Conservation (phyloP, 768 basidiomycete species). For the Suillus discolor region DNA sequence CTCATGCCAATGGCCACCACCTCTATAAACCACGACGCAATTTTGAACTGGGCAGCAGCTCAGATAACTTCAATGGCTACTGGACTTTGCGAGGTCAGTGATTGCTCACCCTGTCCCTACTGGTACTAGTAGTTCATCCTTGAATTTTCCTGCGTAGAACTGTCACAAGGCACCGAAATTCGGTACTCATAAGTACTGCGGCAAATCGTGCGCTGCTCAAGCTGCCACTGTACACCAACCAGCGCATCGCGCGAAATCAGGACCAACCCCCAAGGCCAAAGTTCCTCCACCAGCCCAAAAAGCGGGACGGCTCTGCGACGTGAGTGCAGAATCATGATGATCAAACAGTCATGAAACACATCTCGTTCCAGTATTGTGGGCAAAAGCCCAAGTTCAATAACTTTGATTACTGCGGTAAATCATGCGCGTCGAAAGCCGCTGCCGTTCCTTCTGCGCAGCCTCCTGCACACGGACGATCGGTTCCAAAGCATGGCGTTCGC, state of each 20-base stretch:
- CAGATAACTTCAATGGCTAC: slow-evolving; percentile 27
- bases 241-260: slow-evolving; percentile 12
- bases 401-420: slow-evolving; percentile 67
- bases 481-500: slow-evolving; percentile 21
- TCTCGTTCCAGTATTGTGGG: slow-evolving; percentile 44
- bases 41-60: slow-evolving; percentile 5
- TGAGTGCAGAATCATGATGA: slow-evolving; percentile 30
- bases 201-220: slow-evolving; percentile 56
- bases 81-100: slow-evolving; percentile 33
- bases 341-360: slow-evolving; percentile 19
- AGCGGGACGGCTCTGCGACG: slow-evolving; percentile 26
- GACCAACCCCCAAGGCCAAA: slow-evolving; percentile 18
- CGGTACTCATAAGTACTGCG: slow-evolving; percentile 55
- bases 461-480: slow-evolving; percentile 14
- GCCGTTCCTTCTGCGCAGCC: slow-evolving; percentile 23
- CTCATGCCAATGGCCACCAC: slow-evolving; percentile 4
- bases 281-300: slow-evolving; percentile 19
- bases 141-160: slow-evolving; percentile 36
- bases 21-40: slow-evolving; percentile 7
- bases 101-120: neutral
- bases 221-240: slow-evolving; percentile 21
- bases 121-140: neutral
- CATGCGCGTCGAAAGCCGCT: slow-evolving; percentile 55
- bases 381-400: slow-evolving; percentile 62
- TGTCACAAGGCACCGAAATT: slow-evolving; percentile 61